Base-by-base conservation (phyloP, 495 filamentous ascomycete species). In the Annulohypoxylon moriforme region DNA sequence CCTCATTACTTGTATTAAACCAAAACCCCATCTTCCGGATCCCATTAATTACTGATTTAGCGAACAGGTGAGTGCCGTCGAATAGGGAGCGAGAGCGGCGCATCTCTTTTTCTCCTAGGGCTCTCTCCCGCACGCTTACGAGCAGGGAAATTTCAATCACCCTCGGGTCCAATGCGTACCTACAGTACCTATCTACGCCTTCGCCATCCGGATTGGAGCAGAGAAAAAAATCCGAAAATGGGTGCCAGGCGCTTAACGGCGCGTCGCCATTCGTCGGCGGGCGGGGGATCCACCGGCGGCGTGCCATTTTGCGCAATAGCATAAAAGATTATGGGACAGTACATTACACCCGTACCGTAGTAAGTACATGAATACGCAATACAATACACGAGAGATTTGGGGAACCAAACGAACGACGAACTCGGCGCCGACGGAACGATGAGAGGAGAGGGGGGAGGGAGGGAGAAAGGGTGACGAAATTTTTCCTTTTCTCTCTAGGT, bases 171-270 rank as follows among this genome's bases (percentile, higher is more conserved):
- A n/a, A 64, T 47, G 60, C 34, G 20, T 50, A 56, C 49, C 56
- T n/a, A n/a, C n/a, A n/a, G n/a, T n/a, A n/a, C n/a, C n/a, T n/a
- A n/a, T n/a, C n/a, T n/a, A n/a, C n/a, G n/a, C n/a, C n/a, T n/a
- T 56, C 65, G 59, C 56, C 40, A 8, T 66, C 16, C n/a, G 56
- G 71, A 73, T 73, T 73, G 71, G 71, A 50, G 53, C 2, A 49
- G 16, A 46, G 33, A 67, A 18, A 34, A 40, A 40, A 40, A 40
- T 40, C 13, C 36, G 36, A 40, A 40, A 40, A 40, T 40, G 36
- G 60, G 22, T 44, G 34, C 50, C 40, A 49, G 61, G 71, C 71
- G 71, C 71, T 69, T 73, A 73, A 69, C 44, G 53, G 50, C 61
- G 57, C 40, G 49, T 53, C 61, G 25, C 69, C 61, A 73, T 73